Conservation (phyloP, 805 yeast genomes). For the Saturnispora diversa region DNA sequence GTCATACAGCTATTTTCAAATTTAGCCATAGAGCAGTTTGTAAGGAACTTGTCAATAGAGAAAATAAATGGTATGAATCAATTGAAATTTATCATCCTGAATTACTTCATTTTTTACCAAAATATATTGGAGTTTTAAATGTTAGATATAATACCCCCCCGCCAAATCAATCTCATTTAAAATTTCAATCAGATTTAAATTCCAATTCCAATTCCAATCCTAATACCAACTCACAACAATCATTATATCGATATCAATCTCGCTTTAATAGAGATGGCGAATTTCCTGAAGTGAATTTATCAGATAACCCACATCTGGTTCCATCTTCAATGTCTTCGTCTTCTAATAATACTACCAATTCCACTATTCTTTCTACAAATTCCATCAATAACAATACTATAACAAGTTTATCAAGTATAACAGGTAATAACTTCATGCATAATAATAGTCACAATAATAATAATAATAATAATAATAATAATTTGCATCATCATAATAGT, state of each 20-base stretch:
- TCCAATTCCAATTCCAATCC: no score
- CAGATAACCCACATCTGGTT: constrained; percentile 86
- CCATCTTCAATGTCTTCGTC: constrained; percentile 74
- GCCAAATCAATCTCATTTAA: no score
- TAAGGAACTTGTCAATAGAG: constrained; percentile 84
- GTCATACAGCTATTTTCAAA: constrained; percentile 93
- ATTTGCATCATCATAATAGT: no score
- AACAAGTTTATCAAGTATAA: no score
- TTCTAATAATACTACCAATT: neutral
- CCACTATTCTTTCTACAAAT: no score
- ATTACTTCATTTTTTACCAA: constrained; percentile 79
- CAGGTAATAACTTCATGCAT: neutral
- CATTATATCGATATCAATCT: no score
- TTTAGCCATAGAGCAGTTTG: constrained; percentile 90
- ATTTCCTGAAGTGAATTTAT: constrained; percentile 77
- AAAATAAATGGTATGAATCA: constrained; percentile 84
- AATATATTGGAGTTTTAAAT: constrained; percentile 87
- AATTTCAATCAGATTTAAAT: no score
- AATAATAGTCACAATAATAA: neutral
- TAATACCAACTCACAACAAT: no score
- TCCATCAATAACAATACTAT: neutral
- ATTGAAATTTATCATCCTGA: constrained; percentile 74
- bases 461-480: neutral
- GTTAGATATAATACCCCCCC: constrained; percentile 58
- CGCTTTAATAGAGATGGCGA: no score